These are phyloP conservation scores for Blastosporella zonata DNA, from an alignment of 1,284 basidiomycete genomes.

Conservation along the genomic window DNA sequence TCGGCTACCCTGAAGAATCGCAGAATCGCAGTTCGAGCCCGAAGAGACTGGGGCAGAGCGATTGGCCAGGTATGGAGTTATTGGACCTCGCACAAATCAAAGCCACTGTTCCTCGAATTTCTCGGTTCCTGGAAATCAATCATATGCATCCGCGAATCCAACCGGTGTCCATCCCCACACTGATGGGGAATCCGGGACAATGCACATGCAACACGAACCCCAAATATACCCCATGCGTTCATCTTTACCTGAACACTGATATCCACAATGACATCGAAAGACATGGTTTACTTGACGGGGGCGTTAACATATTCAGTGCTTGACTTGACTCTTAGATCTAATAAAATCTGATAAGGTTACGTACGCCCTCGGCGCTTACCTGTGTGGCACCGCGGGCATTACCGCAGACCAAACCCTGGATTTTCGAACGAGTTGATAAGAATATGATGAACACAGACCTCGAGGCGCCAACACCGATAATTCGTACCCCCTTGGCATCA, in stretches of 20 bases:
- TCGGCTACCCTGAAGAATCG: no score
- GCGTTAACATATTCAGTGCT: no score
- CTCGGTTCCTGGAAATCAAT: constrained; percentile 3
- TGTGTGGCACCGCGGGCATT: not conserved
- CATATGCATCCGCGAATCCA: not conserved
- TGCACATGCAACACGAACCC: not conserved
- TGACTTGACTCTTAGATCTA: not conserved
- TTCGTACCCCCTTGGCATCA: not conserved
- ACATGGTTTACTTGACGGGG: no score
- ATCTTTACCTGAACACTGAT: no score
- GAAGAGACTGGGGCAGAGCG: no score
- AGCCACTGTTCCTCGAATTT: not conserved
- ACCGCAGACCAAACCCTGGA: no score
- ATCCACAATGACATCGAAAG: no score
- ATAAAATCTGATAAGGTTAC: not conserved
- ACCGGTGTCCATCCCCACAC: not conserved
- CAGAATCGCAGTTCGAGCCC: no score
- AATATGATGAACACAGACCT: not conserved
- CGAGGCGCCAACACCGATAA: not conserved
- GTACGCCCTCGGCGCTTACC: not conserved
- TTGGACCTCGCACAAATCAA: not conserved
- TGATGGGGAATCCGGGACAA: not conserved
- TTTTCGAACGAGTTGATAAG: not conserved
- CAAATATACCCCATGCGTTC: no score
- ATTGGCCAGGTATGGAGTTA: no score